These are phyloP conservation scores for Xylaria sp. DNA, from an alignment of 2,329 filamentous ascomycete species.

Conservation along the genomic window DNA sequence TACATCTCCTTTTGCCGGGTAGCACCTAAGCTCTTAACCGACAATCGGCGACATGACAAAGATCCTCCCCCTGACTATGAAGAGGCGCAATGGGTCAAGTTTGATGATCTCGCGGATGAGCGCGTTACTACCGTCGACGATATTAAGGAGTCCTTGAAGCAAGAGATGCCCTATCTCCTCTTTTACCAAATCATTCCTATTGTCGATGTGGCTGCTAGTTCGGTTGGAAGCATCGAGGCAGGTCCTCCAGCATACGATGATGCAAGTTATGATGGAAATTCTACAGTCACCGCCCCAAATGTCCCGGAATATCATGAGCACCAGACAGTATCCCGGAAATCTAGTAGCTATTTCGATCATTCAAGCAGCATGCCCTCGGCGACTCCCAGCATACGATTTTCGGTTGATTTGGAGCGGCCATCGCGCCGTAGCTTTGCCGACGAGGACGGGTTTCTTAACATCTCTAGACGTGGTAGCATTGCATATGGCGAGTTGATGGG, in stretches of 20 bases:
- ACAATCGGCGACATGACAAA: conserved; percentile 66
- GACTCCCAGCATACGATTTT: conserved; percentile 65
- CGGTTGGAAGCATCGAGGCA: conserved; percentile 59
- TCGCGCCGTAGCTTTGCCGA: conserved; percentile 61
- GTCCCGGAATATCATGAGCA: conserved; percentile 45
- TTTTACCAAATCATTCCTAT: conserved; percentile 96
- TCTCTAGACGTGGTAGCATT: conserved; percentile 61
- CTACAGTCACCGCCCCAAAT: conserved; percentile 54
- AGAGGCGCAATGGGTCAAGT: conserved; percentile 85
- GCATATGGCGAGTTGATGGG: conserved; percentile 59
- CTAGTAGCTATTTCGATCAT: conserved; percentile 61
- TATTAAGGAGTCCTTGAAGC: conserved; percentile 76
- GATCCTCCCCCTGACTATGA: conserved; percentile 74
- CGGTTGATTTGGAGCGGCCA: conserved; percentile 63
- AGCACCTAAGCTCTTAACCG: conserved; percentile 69
- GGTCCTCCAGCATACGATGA: conserved; percentile 71
- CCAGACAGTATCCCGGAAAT: conserved; percentile 50
- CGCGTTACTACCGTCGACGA: conserved; percentile 83
- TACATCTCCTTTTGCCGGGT: conserved; percentile 89
- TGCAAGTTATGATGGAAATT: conserved; percentile 49
- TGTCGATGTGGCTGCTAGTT: conserved; percentile 70
- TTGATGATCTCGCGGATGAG: conserved; percentile 81
- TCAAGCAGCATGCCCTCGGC: conserved; percentile 49
- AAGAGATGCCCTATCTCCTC: conserved; percentile 93
- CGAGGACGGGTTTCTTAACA: conserved; percentile 53